A percentile compares a stretch with the other conserved stretches of the same genome.
These are phyloP conservation scores for Trichoderma oligosporum DNA, from an alignment of 2,329 filamentous ascomycete species.

Conservation along the genomic window DNA sequence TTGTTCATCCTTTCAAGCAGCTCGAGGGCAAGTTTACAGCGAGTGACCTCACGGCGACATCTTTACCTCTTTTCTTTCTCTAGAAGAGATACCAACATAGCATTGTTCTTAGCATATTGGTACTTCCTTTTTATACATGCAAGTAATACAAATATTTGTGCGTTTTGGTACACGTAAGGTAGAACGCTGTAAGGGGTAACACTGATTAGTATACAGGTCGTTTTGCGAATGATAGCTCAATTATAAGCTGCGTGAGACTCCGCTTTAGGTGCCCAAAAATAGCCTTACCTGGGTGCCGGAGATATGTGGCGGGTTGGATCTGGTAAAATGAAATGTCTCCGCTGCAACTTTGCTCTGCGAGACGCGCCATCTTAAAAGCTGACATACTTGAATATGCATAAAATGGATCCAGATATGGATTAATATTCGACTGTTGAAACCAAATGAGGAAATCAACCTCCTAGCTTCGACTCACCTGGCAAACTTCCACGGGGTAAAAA, in stretches of 20 bases:
- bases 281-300: slow-evolving; percentile 4
- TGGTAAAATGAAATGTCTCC: neutral
- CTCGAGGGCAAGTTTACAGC: too few species aligned
- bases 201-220: neutral
- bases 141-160: too few species aligned
- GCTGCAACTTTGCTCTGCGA: slow-evolving; percentile 4
- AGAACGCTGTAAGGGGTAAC: neutral
- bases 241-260: neutral
- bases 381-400: slow-evolving; percentile 14
- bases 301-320: slow-evolving; percentile 10
- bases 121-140: too few species aligned
- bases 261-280: slow-evolving; percentile 17
- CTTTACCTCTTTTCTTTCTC: too few species aligned
- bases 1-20: too few species aligned
- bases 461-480: neutral
- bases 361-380: slow-evolving; percentile 11
- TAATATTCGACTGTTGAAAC: neutral
- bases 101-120: too few species aligned
- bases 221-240: slow-evolving; percentile 2
- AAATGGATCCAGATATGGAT: neutral
- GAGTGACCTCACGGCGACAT: too few species aligned
- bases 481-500: neutral
- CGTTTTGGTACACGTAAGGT: too few species aligned
- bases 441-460: neutral
- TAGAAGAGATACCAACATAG: too few species aligned